phyloP scores from a whole-genome alignment of 495 filamentous ascomycete genomes.

The Letharia lupina region DNA sequence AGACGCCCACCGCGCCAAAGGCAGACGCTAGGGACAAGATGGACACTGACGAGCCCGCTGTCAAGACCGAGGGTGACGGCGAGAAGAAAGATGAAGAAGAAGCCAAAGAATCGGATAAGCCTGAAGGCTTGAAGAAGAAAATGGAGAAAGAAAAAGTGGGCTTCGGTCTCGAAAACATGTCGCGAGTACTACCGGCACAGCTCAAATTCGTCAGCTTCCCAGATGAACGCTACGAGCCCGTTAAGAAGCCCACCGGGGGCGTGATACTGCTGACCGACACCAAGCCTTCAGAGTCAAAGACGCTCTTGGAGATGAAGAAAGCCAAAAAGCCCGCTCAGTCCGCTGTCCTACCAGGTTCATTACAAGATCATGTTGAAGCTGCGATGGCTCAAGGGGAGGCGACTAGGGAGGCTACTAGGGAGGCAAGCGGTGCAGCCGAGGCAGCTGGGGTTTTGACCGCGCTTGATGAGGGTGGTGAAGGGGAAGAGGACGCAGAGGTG shows the following conservation, averaged over 20 bases:
- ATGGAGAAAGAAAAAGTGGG: conserved; percentile 93
- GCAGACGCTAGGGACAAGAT: conserved; percentile 69
- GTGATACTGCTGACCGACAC: conserved; percentile 86
- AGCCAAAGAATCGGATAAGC: conserved; percentile 39
- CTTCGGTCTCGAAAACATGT: conserved; percentile 95
- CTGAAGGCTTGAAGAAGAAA: conserved; percentile 63
- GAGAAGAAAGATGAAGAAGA: conserved; percentile 47
- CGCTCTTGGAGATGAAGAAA: conserved; percentile 75
- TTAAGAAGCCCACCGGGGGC: conserved; percentile 96
- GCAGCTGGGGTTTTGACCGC: conserved; percentile 74
- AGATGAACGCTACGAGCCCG: conserved; percentile 79
- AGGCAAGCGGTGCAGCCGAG: conserved; percentile 47
- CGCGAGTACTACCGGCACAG: conserved; percentile 83
- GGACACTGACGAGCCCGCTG: conserved; percentile 70
- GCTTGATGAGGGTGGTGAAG: conserved; percentile 78
- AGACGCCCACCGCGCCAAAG: conserved; percentile 66
- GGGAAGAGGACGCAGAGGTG: conserved; percentile 68
- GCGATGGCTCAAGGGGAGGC: conserved; percentile 24
- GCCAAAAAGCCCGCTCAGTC: conserved; percentile 66
- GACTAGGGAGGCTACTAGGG: conserved; percentile 6
- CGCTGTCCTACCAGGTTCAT: conserved; percentile 43
- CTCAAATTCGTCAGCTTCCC: conserved; percentile 90
- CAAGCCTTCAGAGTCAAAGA: conserved; percentile 65
- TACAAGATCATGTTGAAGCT: conserved; percentile 33
- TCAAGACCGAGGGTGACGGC: conserved; percentile 54